Evolutionary conservation across 257 asterid species (phyloP), one percentile per base, ranked within the genome.

Genomic region (Nicotiana benthamiana): DNA sequence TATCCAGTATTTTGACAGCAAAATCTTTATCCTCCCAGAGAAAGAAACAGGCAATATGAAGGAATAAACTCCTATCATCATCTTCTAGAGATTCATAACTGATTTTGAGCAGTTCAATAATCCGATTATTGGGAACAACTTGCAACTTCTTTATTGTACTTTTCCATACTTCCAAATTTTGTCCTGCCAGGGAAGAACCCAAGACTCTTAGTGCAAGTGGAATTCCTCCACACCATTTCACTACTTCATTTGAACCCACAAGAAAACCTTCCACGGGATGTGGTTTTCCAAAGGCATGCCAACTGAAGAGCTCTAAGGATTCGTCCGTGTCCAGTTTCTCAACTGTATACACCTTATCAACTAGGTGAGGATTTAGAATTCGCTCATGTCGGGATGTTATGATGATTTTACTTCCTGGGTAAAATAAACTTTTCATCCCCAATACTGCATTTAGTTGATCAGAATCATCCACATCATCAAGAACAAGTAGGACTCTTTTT

Each of bases 381-480:
- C 7, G 63, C 28, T 63, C 13, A 1, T 79, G 36, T 28, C 54
- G 36, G 22, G 82, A 28, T 20, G 82, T 79, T 46, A 79, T 15
- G 43, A 79, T 18, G 79, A 81, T 72, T 40, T 72, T 72, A 40
- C 83, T 81, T 62, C 83, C 80, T 4, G 61, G 72, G 53, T n/a
- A 56, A 72, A 81, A 60, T n/a, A 64, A 79, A 68, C 74, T 51
- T 72, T 57, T 64, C 65, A 67, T 79, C 17, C 86, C 86, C 2
- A 83, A 13, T 15, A 83, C 46, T 6, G 80, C 80, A 57, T 83
- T 60, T 34, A 83, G 52, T 30, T 79, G 86, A 43, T 83, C 77
- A 63, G 75, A 51, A 18, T 80, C 66, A 59, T 79, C 86, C 67
- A 84, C 67, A 60, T 84, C 84, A 80, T 84, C 86, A 18, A 84